Conservation (phyloP, 2,329 filamentous ascomycete species). For the Penicillium vulpinum region DNA sequence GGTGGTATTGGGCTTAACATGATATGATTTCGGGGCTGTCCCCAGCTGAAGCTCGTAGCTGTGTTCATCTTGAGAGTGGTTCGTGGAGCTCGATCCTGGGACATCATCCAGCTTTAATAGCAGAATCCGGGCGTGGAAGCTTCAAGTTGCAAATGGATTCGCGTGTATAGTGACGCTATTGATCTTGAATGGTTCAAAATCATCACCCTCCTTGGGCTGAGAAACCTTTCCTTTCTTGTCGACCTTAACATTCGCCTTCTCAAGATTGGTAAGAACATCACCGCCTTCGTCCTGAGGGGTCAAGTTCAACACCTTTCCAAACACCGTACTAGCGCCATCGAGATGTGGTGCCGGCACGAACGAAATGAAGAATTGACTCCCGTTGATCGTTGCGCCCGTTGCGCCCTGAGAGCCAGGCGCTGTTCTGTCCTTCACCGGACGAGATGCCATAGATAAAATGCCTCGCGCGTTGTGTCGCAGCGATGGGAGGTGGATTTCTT, state of each 20-base stretch:
- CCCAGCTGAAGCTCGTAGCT: neutral
- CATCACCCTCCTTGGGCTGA: constrained; percentile 43
- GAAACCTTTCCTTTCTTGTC: constrained; percentile 63
- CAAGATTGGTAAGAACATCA: constrained; percentile 51
- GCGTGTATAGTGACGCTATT: constrained; percentile 62
- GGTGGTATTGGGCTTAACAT: neutral
- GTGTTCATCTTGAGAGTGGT: neutral
- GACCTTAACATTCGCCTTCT: constrained; percentile 60
- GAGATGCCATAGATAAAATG: constrained; percentile 61
- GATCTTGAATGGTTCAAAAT: constrained; percentile 55
- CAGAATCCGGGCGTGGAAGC: neutral
- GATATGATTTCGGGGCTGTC: neutral
- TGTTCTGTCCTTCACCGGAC: constrained; percentile 45
- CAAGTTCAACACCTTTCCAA: constrained; percentile 58
- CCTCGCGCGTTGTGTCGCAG: constrained; percentile 59
- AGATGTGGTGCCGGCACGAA: constrained; percentile 63
- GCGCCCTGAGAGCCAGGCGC: constrained; percentile 50
- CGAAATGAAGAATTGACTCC: constrained; percentile 65
- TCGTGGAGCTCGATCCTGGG: neutral
- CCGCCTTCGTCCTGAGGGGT: constrained; percentile 46
- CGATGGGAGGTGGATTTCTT: constrained; percentile 61
- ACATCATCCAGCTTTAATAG: neutral
- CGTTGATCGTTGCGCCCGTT: constrained; percentile 48
- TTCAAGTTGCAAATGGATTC: constrained; percentile 62
- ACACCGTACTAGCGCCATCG: constrained; percentile 67